These are phyloP conservation scores for Blastocystis hominis DNA, from an alignment of 352 stramenopile species.

Conservation along the genomic window DNA sequence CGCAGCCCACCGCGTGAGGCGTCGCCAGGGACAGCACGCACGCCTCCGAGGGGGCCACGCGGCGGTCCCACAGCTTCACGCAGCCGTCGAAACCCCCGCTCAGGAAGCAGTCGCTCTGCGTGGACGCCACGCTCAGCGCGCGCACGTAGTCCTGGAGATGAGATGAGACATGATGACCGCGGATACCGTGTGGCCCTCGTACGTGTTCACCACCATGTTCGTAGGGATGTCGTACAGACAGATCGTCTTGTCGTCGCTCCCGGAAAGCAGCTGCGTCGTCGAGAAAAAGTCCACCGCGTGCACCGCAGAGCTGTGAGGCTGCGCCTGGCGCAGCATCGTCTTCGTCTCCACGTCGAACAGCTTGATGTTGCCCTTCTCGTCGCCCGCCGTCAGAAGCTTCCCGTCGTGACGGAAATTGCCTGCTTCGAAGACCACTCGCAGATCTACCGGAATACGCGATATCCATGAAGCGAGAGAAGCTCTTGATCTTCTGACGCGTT, in stretches of 20 bases:
- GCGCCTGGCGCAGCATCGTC: constrained; percentile 46
- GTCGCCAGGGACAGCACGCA: constrained; percentile 9
- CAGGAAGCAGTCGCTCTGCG: constrained; percentile 16
- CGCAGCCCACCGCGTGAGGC: neutral
- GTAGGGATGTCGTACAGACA: constrained; percentile 56
- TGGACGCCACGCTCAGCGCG: neutral
- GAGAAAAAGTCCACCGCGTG: constrained; percentile 40
- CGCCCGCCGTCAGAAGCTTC: constrained; percentile 36
- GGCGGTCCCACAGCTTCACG: constrained; percentile 57
- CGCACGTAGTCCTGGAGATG: constrained; percentile 43
- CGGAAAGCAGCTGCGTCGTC: constrained; percentile 43
- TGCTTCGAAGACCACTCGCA: neutral
- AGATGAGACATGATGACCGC: neutral
- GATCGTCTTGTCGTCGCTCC: constrained; percentile 45
- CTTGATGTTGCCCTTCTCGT: constrained; percentile 56
- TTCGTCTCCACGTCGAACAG: constrained; percentile 56
- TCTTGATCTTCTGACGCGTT: constrained; percentile 36
- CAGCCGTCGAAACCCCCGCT: constrained; percentile 43
- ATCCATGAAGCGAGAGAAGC: constrained; percentile 53
- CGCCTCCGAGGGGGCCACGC: neutral
- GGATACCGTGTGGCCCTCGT: constrained; percentile 29
- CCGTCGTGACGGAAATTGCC: constrained; percentile 43
- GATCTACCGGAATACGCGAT: constrained; percentile 53
- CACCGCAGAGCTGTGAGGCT: neutral
- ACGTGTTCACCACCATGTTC: constrained; percentile 44